A percentile compares a stretch with the other conserved stretches of the same genome.
phyloP scores from a whole-genome alignment of 2,329 filamentous ascomycete species.

The Fusarium subglutinans region DNA sequence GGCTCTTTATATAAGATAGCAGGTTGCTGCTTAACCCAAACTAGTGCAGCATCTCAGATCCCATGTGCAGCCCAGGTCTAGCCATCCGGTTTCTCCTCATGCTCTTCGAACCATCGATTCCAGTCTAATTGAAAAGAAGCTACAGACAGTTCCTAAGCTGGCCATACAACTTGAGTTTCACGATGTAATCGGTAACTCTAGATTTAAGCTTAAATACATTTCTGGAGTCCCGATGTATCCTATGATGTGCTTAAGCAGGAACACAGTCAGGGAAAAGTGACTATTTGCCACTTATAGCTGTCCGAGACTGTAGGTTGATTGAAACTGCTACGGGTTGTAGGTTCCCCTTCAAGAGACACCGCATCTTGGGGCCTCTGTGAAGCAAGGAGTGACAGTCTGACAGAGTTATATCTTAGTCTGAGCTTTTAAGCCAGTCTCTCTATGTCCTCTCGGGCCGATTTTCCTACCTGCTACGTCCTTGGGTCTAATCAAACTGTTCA shows the following conservation, averaged over 20 bases:
- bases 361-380: not conserved
- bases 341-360: not conserved
- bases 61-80: too few species aligned
- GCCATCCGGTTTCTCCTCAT: too few species aligned
- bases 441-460: not conserved
- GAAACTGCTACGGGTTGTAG: fast-evolving
- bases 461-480: not conserved
- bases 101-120: too few species aligned
- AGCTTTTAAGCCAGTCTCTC: not conserved
- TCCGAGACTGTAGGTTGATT: not conserved
- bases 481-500: not conserved
- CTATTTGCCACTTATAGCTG: too few species aligned
- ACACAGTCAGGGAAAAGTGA: too few species aligned
- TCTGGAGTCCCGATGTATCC: fast-evolving
- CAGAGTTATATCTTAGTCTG: not conserved
- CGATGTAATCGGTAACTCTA: fast-evolving
- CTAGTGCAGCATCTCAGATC: too few species aligned
- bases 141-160: not conserved
- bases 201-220: not conserved
- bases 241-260: too few species aligned
- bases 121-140: too few species aligned
- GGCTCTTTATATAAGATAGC: fast-evolving
- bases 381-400: too few species aligned
- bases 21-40: not conserved
- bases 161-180: fast-evolving